phyloP scores from a whole-genome alignment of 2,329 filamentous ascomycete genomes.

The Thelonectria olida region DNA sequence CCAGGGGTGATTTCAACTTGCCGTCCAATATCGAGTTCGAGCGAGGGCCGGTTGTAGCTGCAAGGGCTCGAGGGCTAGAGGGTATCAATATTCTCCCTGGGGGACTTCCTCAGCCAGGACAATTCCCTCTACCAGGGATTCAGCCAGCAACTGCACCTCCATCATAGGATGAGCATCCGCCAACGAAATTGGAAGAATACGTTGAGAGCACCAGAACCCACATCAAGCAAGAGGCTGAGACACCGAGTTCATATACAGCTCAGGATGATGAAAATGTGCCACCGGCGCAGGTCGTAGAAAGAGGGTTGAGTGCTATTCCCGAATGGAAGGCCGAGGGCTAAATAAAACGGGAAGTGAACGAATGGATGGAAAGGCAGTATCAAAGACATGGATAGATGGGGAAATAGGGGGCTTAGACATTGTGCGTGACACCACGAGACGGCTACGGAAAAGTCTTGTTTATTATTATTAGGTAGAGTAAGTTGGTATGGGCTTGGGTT shows the following conservation, averaged over 20 bases:
- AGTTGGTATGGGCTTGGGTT: too few relatives aligned
- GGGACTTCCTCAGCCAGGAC: background rate
- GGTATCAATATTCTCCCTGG: conserved; percentile 47
- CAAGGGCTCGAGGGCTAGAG: conserved; percentile 45
- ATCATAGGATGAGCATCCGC: conserved; percentile 16
- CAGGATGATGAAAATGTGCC: too few relatives aligned
- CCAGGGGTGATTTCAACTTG: conserved; percentile 55
- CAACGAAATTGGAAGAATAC: background rate
- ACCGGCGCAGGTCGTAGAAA: too few relatives aligned
- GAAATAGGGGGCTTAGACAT: background rate
- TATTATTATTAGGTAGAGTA: too few relatives aligned
- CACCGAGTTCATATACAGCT: too few relatives aligned
- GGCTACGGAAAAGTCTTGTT: background rate
- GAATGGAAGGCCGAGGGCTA: too few relatives aligned
- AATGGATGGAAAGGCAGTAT: too few relatives aligned
- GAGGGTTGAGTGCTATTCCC: too few relatives aligned
- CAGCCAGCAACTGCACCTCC: conserved; percentile 11
- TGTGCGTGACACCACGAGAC: conserved; percentile 3
- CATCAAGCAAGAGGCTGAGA: background rate
- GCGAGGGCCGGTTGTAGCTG: conserved; percentile 46
- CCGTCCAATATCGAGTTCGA: conserved; percentile 56
- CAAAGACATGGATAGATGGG: too few relatives aligned
- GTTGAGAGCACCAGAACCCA: background rate
- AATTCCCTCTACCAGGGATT: too few relatives aligned
- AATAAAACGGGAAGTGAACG: too few relatives aligned